Conservation (phyloP, 768 basidiomycete genomes). For the Royoungia palumana region DNA sequence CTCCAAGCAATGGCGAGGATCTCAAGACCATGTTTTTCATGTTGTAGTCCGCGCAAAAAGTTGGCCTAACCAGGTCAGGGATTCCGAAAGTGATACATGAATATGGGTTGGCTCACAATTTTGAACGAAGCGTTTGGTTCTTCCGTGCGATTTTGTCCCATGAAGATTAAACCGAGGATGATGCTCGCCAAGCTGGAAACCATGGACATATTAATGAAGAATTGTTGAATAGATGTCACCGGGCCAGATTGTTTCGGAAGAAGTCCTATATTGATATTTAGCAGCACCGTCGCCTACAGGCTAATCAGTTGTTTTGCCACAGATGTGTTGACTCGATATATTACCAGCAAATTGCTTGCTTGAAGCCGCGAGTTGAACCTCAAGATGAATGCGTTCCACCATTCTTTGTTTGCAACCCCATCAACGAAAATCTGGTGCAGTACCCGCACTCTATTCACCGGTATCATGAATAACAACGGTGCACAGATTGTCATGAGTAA, state of each 20-base stretch:
- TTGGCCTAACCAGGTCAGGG: slow-evolving; percentile 7
- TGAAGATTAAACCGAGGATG: slow-evolving; percentile 41
- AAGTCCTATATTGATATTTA: slow-evolving; percentile 59
- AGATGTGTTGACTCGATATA: background rate
- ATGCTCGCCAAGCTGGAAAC: slow-evolving; percentile 41
- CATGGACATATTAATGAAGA: slow-evolving; percentile 44
- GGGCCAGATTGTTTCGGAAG: slow-evolving; percentile 43
- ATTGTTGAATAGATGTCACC: slow-evolving; percentile 30
- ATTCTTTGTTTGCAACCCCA: slow-evolving; percentile 34
- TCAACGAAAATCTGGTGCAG: slow-evolving; percentile 53
- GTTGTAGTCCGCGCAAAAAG: slow-evolving; percentile 18
- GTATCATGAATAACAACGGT: slow-evolving; percentile 48
- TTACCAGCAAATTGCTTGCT: slow-evolving; percentile 51
- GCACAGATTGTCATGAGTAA: slow-evolving; percentile 37
- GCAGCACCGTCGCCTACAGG: slow-evolving; percentile 50
- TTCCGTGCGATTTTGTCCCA: slow-evolving; percentile 39
- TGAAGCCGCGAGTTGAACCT: slow-evolving; percentile 49
- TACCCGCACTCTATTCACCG: slow-evolving; percentile 42
- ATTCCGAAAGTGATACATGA: background rate
- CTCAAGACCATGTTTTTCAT: slow-evolving; percentile 41
- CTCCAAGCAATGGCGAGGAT: slow-evolving; percentile 51
- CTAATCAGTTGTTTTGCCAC: background rate
- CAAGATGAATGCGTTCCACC: slow-evolving; percentile 44
- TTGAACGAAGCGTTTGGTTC: slow-evolving; percentile 27
- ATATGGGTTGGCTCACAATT: slow-evolving; percentile 31